phyloP scores from a whole-genome alignment of 2,329 filamentous ascomycete species.

The Botrytis elliptica region DNA sequence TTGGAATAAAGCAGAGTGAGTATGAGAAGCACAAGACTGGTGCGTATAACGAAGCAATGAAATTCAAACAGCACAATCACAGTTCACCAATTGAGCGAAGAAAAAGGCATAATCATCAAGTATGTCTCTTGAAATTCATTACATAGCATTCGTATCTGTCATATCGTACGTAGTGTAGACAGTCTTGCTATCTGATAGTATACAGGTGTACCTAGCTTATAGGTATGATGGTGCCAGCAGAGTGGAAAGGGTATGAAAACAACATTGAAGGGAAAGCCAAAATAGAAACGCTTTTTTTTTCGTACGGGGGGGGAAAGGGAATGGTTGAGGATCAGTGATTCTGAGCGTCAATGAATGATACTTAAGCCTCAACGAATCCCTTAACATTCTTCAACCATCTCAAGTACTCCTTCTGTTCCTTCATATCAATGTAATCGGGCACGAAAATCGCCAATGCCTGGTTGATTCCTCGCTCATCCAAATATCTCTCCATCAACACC shows the following conservation, averaged over 20 bases:
- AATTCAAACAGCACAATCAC: not conserved
- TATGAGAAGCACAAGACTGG: not conserved
- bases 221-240: not conserved
- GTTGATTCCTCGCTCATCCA: slow-evolving; percentile 92
- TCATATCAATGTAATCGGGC: slow-evolving; percentile 94
- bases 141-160: slow-evolving; percentile 9
- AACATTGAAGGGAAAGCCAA: slow-evolving; percentile 27
- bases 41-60: not conserved
- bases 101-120: slow-evolving; percentile 6
- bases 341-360: slow-evolving; percentile 3
- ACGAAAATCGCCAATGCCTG: slow-evolving; percentile 84
- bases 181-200: slow-evolving; percentile 16
- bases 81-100: not conserved
- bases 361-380: slow-evolving; percentile 73
- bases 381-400: slow-evolving; percentile 86
- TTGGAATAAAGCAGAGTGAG: not conserved
- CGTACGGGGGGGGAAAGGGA: not conserved
- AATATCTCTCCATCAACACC: slow-evolving; percentile 84
- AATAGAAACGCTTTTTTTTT: slow-evolving; percentile 15
- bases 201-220: slow-evolving; percentile 2
- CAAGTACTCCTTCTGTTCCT: slow-evolving; percentile 98
- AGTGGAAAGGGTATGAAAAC: slow-evolving; percentile 28
- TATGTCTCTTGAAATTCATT: slow-evolving; percentile 7
- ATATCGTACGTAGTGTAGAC: slow-evolving; percentile 1
- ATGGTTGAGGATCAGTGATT: not conserved